These are phyloP conservation scores for Rhododendron simsii DNA, from an alignment of 148 eudicot genomes.

Conservation along the genomic window DNA sequence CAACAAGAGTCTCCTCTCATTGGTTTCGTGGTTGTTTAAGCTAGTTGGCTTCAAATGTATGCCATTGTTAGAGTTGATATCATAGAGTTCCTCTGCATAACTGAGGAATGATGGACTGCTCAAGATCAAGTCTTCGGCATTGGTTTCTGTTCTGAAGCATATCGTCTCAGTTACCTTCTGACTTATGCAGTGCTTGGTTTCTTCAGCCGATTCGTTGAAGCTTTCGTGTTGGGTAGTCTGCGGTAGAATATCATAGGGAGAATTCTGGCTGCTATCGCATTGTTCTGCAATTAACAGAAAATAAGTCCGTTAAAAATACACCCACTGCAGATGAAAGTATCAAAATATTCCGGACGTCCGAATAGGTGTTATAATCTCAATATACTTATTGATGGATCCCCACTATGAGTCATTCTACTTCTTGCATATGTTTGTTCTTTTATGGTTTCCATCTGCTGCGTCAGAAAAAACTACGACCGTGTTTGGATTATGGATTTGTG, in stretches of 20 bases:
- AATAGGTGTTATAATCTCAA: not conserved
- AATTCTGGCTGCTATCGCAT: constrained; percentile 8
- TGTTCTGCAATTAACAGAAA: constrained; percentile 17
- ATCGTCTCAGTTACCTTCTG: not conserved
- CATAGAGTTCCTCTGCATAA: constrained; percentile 39
- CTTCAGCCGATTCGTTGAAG: constrained; percentile 4
- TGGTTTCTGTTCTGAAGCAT: constrained; percentile 13
- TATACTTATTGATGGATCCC: not conserved
- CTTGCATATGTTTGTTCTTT: not conserved
- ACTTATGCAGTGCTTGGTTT: constrained; percentile 4
- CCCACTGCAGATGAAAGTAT: not conserved
- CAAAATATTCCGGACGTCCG: not conserved
- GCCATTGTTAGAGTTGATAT: constrained; percentile 21
- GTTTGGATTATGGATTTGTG: not conserved
- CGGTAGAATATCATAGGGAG: not conserved
- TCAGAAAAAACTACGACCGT: not conserved
- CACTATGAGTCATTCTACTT: not conserved
- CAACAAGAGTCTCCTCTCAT: constrained; percentile 29
- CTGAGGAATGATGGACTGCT: constrained; percentile 36
- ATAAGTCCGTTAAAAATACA: not conserved
- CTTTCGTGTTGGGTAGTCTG: constrained; percentile 8
- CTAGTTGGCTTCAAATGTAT: not conserved
- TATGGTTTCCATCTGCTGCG: not conserved
- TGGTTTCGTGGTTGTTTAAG: constrained; percentile 14
- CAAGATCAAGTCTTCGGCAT: constrained; percentile 33